Evolutionary conservation across 2,329 filamentous ascomycete genomes (phyloP).

Genomic region (Podosphaera xanthii): DNA sequence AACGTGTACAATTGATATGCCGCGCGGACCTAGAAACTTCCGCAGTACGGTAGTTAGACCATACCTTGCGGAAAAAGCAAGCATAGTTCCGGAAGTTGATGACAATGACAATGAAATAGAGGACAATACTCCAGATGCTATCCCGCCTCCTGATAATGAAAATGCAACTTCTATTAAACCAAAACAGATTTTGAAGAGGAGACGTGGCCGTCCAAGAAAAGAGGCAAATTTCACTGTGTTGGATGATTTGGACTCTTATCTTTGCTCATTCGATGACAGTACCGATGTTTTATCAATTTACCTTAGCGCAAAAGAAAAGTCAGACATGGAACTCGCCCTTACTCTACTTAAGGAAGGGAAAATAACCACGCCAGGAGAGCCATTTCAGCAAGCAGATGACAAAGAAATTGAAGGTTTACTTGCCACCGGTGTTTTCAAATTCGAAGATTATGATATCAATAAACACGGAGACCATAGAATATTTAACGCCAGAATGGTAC

Average conservation of each 20-base stretch:
- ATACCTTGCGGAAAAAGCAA: background rate
- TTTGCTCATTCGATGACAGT: background rate
- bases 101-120: background rate
- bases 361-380: background rate
- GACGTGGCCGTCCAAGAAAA: background rate
- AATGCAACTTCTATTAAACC: background rate
- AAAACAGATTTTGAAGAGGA: background rate
- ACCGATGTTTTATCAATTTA: background rate
- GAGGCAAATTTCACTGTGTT: background rate
- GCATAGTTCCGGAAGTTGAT: background rate
- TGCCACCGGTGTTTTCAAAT: background rate
- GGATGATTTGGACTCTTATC: background rate
- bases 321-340: background rate
- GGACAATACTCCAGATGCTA: background rate
- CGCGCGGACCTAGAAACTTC: constrained; percentile 1
- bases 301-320: background rate
- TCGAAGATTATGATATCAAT: background rate
- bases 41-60: constrained; percentile 3
- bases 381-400: background rate
- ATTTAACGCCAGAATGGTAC: background rate
- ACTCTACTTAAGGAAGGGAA: background rate
- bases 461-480: background rate
- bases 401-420: background rate
- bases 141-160: background rate
- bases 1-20: constrained; percentile 2